Evolutionary conservation across 352 stramenopile genomes (phyloP).

Genomic region (Blastocystis sp.): DNA sequence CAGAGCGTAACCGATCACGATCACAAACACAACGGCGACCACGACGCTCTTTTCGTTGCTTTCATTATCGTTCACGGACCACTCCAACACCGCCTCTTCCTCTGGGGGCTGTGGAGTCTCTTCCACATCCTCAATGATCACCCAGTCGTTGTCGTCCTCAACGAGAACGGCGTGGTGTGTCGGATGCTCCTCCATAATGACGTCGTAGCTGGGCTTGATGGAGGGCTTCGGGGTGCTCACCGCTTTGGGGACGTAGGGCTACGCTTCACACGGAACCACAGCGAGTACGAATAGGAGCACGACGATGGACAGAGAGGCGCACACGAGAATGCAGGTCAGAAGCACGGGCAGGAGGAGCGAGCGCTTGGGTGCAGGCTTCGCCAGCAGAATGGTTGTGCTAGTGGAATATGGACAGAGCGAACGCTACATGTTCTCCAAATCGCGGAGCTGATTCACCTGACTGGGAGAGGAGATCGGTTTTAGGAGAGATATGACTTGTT

Average conservation of each 20-base stretch:
- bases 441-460: neutral
- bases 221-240: neutral
- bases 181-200: neutral
- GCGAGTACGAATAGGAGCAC: neutral
- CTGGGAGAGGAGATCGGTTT: neutral
- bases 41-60: neutral
- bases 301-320: neutral
- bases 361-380: no score
- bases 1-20: slow-evolving; percentile 17
- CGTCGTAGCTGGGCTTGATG: slow-evolving; percentile 56
- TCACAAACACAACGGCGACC: neutral
- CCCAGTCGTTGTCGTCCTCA: slow-evolving; percentile 21
- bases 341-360: neutral
- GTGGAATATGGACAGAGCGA: neutral
- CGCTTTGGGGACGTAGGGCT: neutral
- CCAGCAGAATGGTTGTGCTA: neutral
- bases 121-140: neutral
- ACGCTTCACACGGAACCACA: neutral
- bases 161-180: neutral
- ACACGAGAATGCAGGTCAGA: neutral
- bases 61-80: neutral
- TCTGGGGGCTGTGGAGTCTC: neutral
- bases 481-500: neutral
- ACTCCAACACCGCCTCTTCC: neutral
- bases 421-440: neutral